Conservation (phyloP, 768 basidiomycete genomes). For the Podaxis pistillaris region DNA sequence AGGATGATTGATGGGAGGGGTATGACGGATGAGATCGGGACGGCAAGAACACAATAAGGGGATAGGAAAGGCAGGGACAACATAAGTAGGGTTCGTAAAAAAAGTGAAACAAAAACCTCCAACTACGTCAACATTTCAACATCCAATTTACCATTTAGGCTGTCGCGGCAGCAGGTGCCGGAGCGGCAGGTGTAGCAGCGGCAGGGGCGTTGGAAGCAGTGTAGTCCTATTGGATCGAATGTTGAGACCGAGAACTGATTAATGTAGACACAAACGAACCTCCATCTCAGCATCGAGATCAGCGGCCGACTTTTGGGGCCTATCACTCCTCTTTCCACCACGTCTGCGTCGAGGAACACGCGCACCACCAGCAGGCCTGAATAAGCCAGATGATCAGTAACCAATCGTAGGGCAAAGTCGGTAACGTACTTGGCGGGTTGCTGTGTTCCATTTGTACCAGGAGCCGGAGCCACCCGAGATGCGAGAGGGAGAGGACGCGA, state of each 20-base stretch:
- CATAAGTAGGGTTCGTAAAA: neutral
- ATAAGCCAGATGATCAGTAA: conserved; percentile 8
- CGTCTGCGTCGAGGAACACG: conserved; percentile 47
- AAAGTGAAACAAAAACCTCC: neutral
- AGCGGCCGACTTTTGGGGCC: conserved; percentile 78
- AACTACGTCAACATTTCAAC: neutral
- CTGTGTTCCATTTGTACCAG: conserved; percentile 30
- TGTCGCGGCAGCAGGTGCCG: neutral
- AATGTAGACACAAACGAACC: conserved; percentile 40
- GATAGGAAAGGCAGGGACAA: neutral
- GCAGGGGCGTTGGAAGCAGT: conserved; percentile 11
- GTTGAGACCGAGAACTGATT: neutral
- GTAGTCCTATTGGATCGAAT: neutral
- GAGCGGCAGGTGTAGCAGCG: neutral
- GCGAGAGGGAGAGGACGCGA: conserved; percentile 68
- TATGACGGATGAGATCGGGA: neutral
- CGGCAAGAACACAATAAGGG: neutral
- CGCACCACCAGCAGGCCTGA: conserved; percentile 23
- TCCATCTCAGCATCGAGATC: conserved; percentile 99
- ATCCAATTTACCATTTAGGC: neutral
- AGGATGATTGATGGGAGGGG: neutral
- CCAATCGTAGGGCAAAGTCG: neutral
- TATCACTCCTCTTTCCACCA: conserved; percentile 50
- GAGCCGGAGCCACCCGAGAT: conserved; percentile 81
- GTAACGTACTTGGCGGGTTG: conserved; percentile 28